Evolutionary conservation across 2,329 filamentous ascomycete genomes (phyloP).

Genomic region (Aspergillus sp.): DNA sequence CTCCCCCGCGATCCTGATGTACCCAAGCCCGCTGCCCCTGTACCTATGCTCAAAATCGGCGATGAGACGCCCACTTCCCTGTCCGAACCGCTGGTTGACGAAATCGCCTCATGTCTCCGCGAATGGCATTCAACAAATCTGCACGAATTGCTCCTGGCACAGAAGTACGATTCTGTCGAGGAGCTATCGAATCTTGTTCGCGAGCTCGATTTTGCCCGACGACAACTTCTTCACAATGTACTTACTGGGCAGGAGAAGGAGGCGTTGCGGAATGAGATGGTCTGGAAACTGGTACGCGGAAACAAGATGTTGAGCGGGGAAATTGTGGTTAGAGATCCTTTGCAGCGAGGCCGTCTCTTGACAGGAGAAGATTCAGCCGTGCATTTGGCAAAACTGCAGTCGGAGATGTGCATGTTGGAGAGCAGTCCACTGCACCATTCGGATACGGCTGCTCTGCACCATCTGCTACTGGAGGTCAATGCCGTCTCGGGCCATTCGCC

Average conservation of each 20-base stretch:
- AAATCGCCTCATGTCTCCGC: constrained; percentile 90
- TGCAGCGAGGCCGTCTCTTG: constrained; percentile 72
- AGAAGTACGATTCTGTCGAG: constrained; percentile 75
- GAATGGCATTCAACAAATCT: constrained; percentile 99
- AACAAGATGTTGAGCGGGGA: constrained; percentile 93
- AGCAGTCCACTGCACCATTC: constrained; percentile 63
- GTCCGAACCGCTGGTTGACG: constrained; percentile 87
- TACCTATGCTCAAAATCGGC: constrained; percentile 95
- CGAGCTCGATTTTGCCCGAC: constrained; percentile 74
- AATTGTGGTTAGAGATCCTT: constrained; percentile 87
- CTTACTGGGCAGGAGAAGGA: constrained; percentile 78
- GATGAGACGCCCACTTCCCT: constrained; percentile 89
- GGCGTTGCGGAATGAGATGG: constrained; percentile 75
- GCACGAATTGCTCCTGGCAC: constrained; percentile 77
- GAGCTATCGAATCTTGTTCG: constrained; percentile 73
- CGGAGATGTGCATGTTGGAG: constrained; percentile 89
- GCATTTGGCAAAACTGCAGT: constrained; percentile 83
- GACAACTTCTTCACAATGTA: constrained; percentile 90
- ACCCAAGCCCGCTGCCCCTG: constrained; percentile 74
- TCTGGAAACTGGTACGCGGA: constrained; percentile 89
- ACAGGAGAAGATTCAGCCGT: constrained; percentile 91
- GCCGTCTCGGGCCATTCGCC: constrained; percentile 69
- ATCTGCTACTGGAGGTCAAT: constrained; percentile 80
- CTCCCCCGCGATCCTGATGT: constrained; percentile 54
- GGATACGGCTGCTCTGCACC: constrained; percentile 64